Percentiles rank a stretch among this genome's conserved stretches.
Evolutionary conservation across 2,329 filamentous ascomycete species (phyloP).

Genomic region (Ophiostoma sp.): DNA sequence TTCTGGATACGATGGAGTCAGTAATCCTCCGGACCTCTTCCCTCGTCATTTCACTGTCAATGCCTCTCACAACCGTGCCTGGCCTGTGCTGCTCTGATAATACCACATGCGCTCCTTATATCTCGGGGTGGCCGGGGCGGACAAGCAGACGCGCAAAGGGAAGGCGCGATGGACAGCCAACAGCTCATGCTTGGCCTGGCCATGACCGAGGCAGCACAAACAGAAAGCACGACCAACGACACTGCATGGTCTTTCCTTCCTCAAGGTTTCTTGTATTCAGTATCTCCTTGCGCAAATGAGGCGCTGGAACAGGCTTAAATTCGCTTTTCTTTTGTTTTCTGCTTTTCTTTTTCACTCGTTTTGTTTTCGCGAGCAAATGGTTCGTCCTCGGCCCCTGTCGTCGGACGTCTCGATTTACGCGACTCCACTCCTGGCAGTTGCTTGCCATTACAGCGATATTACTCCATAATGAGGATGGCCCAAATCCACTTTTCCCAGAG

Average conservation of each 20-base stretch:
- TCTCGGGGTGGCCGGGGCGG: conserved; percentile 12
- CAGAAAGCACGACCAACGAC: conserved; percentile 1
- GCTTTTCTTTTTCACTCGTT: too few relatives aligned
- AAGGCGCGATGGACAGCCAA: not conserved
- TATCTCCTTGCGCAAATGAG: conserved; percentile 2
- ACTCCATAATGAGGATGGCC: conserved; percentile 14
- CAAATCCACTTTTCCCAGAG: conserved; percentile 1
- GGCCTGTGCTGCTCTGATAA: conserved; percentile 16
- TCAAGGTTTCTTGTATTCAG: not conserved
- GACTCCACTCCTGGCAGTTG: conserved; percentile 19
- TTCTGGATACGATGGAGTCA: not conserved
- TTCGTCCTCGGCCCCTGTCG: not conserved
- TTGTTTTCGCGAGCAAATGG: not conserved
- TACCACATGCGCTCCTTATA: conserved; percentile 10
- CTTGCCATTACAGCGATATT: conserved; percentile 2
- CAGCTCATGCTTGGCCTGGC: not conserved
- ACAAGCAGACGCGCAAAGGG: not conserved
- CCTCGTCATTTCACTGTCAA: conserved; percentile 18
- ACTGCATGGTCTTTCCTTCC: not conserved
- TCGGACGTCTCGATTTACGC: not conserved
- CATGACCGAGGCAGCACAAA: not conserved
- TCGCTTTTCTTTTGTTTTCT: not conserved
- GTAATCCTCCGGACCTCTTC: not conserved
- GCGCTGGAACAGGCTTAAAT: conserved; percentile 20
- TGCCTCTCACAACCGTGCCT: not conserved